Conservation (phyloP, 495 filamentous ascomycete species). For the Rhizodiscina lignyota region DNA sequence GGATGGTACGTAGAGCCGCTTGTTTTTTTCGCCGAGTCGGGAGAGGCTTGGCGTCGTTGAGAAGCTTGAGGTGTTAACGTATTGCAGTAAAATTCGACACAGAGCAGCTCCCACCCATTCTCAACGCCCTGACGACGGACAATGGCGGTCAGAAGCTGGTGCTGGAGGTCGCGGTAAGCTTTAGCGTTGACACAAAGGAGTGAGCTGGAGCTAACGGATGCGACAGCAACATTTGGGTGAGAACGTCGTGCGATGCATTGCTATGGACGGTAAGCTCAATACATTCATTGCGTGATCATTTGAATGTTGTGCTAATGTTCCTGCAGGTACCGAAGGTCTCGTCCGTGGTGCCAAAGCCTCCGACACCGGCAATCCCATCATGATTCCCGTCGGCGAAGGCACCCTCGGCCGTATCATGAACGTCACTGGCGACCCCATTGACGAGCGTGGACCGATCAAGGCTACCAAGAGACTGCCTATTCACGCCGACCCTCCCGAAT, state of each 20-base stretch:
- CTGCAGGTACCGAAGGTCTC: constrained; percentile 92
- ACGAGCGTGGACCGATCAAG: constrained; percentile 98
- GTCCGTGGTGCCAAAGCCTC: constrained; percentile 68
- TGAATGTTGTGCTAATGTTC: constrained; percentile 3
- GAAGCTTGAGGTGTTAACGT: constrained; percentile 23
- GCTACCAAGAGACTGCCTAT: constrained; percentile 71
- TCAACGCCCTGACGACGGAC: constrained; percentile 83
- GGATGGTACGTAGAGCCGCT: constrained; percentile 38
- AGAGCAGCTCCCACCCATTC: constrained; percentile 87
- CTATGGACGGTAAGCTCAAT: constrained; percentile 81
- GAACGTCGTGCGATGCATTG: constrained; percentile 98
- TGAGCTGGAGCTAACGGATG: constrained; percentile 22
- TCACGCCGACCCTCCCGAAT: constrained; percentile 80
- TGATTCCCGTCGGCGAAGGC: constrained; percentile 85
- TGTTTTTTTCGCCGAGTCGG: constrained; percentile 2
- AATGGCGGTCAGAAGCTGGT: constrained; percentile 92
- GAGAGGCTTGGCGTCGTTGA: constrained; percentile 5
- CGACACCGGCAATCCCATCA: constrained; percentile 92
- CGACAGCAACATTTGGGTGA: constrained; percentile 95
- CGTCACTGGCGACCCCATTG: constrained; percentile 99
- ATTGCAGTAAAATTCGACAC: constrained; percentile 79
- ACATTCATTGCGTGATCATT: neutral
- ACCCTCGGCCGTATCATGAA: constrained; percentile 99
- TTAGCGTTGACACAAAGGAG: constrained; percentile 6
- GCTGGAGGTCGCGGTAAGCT: constrained; percentile 85